A percentile compares a stretch with the other conserved stretches of the same genome.
Evolutionary conservation across 495 filamentous ascomycete genomes (phyloP).

Genomic region (Amorphotheca resinae): DNA sequence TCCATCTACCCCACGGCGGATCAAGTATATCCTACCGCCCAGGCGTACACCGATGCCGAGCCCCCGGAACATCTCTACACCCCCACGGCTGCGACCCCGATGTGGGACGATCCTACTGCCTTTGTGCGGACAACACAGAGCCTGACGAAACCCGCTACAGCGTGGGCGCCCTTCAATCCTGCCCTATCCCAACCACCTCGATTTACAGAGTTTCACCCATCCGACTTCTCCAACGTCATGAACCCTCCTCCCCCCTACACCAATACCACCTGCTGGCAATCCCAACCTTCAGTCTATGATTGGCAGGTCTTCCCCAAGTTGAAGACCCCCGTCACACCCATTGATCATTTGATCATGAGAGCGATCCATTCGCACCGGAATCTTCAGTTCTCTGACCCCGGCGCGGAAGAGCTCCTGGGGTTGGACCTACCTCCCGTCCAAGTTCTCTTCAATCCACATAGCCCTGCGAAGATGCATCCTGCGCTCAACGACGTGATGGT

Average conservation of each 20-base stretch:
- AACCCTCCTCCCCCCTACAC: constrained; percentile 3
- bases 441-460: constrained; percentile 15
- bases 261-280: constrained; percentile 15
- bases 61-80: constrained; percentile 10
- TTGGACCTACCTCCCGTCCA: constrained; percentile 16
- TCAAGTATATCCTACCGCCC: neutral
- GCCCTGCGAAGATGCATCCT: constrained; percentile 10
- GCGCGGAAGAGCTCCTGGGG: constrained; percentile 12
- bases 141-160: constrained; percentile 7
- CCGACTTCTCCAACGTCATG: constrained; percentile 11
- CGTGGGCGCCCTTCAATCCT: constrained; percentile 19
- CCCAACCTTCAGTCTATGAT: constrained; percentile 17
- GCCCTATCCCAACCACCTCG: constrained; percentile 16
- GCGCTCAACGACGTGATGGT: constrained; percentile 16
- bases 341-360: constrained; percentile 18
- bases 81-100: constrained; percentile 4
- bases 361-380: constrained; percentile 19
- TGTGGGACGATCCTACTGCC: constrained; percentile 16
- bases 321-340: constrained; percentile 13
- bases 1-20: constrained; percentile 2
- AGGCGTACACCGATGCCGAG: constrained; percentile 7
- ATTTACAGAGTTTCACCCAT: constrained; percentile 14
- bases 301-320: constrained; percentile 20
- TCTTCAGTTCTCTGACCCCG: constrained; percentile 7
- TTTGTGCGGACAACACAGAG: constrained; percentile 9